Conservation (phyloP, 306 rosid genomes). For the Acacia acuminata region DNA sequence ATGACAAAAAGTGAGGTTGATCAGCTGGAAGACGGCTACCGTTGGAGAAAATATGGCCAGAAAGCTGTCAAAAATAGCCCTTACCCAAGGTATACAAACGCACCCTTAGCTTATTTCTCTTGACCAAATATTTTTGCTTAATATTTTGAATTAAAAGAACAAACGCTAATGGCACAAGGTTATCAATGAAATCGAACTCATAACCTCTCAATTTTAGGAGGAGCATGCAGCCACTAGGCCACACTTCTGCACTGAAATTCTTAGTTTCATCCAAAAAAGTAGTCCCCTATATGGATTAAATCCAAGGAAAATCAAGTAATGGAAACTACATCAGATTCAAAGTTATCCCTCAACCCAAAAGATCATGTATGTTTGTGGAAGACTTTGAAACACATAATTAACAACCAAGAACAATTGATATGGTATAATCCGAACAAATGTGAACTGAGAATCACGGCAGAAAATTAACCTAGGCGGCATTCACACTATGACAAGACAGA, state of each 20-base stretch:
- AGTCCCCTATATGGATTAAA: not conserved
- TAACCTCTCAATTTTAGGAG: not conserved
- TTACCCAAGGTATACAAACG: conserved; percentile 59
- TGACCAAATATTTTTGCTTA: not conserved
- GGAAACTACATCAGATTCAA: not conserved
- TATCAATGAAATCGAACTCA: not conserved
- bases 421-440: not conserved
- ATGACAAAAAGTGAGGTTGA: conserved; percentile 93
- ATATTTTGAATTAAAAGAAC: too few species aligned
- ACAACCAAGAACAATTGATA: not conserved
- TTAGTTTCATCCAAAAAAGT: not conserved
- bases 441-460: not conserved
- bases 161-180: too few species aligned
- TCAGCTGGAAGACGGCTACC: conserved; percentile 86
- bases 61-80: conserved; percentile 91
- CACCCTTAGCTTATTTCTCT: not conserved
- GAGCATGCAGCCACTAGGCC: not conserved
- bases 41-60: conserved; percentile 94
- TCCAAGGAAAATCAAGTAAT: not conserved
- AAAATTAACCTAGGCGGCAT: not conserved
- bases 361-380: not conserved
- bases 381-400: not conserved
- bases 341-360: not conserved
- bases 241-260: not conserved
- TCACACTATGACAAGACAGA: not conserved